phyloP scores from a whole-genome alignment of 352 stramenopile species.

The Globisporangium irregulare region DNA sequence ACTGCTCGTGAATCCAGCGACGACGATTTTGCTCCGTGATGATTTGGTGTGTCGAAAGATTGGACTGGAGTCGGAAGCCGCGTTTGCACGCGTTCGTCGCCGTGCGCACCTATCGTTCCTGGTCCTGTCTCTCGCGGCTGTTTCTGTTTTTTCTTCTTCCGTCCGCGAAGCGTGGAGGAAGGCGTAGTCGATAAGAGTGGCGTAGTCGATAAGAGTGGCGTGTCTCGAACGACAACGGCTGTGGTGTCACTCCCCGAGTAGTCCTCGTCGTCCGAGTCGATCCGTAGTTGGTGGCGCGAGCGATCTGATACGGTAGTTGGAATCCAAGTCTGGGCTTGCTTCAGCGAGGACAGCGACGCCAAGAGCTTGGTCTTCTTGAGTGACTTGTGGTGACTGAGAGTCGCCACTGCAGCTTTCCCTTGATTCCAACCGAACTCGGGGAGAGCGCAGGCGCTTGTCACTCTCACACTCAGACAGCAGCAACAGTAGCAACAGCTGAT shows the following conservation, averaged over 20 bases:
- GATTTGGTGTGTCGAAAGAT: not conserved
- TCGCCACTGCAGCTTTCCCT: slow-evolving; percentile 5
- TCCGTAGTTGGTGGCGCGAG: not conserved
- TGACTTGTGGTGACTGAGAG: slow-evolving; percentile 8
- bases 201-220: slow-evolving; percentile 1
- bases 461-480: not conserved
- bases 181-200: slow-evolving; percentile 6
- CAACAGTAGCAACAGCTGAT: not conserved
- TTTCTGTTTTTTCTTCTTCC: slow-evolving; percentile 26
- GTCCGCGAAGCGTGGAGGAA: slow-evolving; percentile 23
- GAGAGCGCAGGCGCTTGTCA: not conserved
- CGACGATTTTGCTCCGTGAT: not conserved
- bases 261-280: slow-evolving; percentile 6
- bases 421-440: too few species aligned
- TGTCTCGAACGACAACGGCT: slow-evolving; percentile 14
- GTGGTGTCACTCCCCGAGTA: slow-evolving; percentile 20
- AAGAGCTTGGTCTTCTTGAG: slow-evolving; percentile 29
- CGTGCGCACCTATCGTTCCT: slow-evolving; percentile 31
- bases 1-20: not conserved
- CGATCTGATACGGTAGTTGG: not conserved
- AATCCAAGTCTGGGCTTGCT: not conserved
- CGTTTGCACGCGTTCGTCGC: slow-evolving; percentile 29
- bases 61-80: slow-evolving; percentile 17
- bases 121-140: slow-evolving; percentile 17
- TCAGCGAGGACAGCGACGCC: slow-evolving; percentile 18